Percentiles rank a stretch among this genome's conserved stretches.
Conservation (phyloP, 1,284 basidiomycete genomes). For the Moesziomyces sp. region DNA sequence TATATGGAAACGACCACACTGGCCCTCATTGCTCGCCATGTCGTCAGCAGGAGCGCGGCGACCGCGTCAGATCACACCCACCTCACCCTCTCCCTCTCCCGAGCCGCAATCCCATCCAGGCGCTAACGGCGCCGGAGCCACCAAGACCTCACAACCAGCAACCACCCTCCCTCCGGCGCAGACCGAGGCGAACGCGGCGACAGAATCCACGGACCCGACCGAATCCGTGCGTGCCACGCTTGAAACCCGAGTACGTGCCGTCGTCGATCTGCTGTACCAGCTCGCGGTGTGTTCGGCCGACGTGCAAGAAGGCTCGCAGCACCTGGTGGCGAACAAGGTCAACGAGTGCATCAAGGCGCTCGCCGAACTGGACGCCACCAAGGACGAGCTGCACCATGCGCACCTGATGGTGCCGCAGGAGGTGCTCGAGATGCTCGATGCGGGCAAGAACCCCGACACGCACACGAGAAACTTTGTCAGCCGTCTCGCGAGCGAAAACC, state of each 20-base stretch:
- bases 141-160: neutral
- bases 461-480: conserved; percentile 62
- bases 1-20: neutral
- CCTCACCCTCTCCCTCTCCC: conserved; percentile 46
- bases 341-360: conserved; percentile 57
- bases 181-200: neutral
- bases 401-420: conserved; percentile 57
- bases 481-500: conserved; percentile 63
- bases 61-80: conserved; percentile 42
- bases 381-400: conserved; percentile 45
- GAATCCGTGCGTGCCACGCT: conserved; percentile 50
- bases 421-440: conserved; percentile 62
- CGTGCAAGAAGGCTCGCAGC: conserved; percentile 54
- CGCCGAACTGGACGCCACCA: conserved; percentile 52
- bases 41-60: conserved; percentile 23
- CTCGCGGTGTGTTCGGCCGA: conserved; percentile 61
- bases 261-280: conserved; percentile 62
- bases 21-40: conserved; percentile 1
- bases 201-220: conserved; percentile 5
- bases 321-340: conserved; percentile 55
- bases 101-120: conserved; percentile 25
- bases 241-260: conserved; percentile 53
- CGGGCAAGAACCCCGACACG: conserved; percentile 64
- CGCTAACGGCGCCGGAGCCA: conserved; percentile 17
- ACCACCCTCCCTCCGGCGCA: neutral